phyloP scores from a whole-genome alignment of 495 filamentous ascomycete genomes.

The Tuber microsphaerosporum region DNA sequence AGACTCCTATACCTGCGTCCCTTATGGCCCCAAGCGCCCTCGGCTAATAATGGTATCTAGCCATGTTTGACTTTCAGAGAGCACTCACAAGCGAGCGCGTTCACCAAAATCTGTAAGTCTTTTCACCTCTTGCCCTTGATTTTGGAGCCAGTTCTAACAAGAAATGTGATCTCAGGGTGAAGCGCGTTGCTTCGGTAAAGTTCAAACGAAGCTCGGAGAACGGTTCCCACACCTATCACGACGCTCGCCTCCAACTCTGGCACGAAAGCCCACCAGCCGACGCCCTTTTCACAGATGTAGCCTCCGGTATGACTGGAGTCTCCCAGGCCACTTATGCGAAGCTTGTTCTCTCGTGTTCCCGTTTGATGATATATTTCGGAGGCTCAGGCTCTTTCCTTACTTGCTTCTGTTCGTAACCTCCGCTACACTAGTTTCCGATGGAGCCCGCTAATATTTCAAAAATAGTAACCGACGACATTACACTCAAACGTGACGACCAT shows the following conservation, averaged over 20 bases:
- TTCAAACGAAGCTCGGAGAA: constrained; percentile 15
- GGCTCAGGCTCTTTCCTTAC: constrained; percentile 21
- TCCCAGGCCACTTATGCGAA: constrained; percentile 14
- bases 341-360: constrained; percentile 23
- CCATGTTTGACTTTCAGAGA: constrained; percentile 20
- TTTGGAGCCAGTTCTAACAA: constrained; percentile 4
- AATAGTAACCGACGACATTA: constrained; percentile 26
- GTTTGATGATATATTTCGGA: constrained; percentile 21
- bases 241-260: constrained; percentile 23
- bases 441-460: constrained; percentile 1
- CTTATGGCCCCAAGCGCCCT: constrained; percentile 1
- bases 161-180: constrained; percentile 4
- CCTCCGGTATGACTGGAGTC: constrained; percentile 18
- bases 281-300: constrained; percentile 15
- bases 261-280: constrained; percentile 20
- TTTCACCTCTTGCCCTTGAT: neutral
- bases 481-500: constrained; percentile 14
- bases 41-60: constrained; percentile 5
- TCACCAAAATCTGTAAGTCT: constrained; percentile 20
- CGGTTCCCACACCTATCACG: constrained; percentile 17
- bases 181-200: constrained; percentile 22
- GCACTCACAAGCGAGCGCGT: constrained; percentile 18
- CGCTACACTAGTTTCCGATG: neutral
- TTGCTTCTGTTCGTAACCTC: constrained; percentile 16
- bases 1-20: neutral